Percentiles rank a stretch among this genome's conserved stretches.
Conservation (phyloP, 768 basidiomycete genomes). For the Boletus speciosus region DNA sequence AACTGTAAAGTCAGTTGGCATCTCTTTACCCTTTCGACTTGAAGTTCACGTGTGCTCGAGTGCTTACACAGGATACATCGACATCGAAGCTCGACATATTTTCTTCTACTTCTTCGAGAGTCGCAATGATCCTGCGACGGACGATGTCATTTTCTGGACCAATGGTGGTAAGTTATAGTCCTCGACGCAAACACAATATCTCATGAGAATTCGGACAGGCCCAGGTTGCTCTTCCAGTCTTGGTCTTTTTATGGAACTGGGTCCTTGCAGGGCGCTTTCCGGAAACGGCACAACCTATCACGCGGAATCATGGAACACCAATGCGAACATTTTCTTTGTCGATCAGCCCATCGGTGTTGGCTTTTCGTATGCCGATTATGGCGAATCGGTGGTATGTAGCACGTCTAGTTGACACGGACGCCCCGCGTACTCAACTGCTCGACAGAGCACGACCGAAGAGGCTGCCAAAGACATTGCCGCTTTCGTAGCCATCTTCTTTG, state of each 20-base stretch:
- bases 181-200: neutral
- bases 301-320: constrained; percentile 63
- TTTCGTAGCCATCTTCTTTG: constrained; percentile 71
- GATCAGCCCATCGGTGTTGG: constrained; percentile 47
- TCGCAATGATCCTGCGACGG: constrained; percentile 51
- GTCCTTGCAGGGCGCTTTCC: constrained; percentile 64
- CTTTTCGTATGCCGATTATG: constrained; percentile 45
- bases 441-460: constrained; percentile 59
- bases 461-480: constrained; percentile 69
- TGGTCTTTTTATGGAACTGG: constrained; percentile 71
- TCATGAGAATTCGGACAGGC: constrained; percentile 14
- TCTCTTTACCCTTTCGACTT: neutral
- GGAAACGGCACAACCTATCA: constrained; percentile 50
- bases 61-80: constrained; percentile 65
- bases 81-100: constrained; percentile 58
- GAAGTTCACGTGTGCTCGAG: constrained; percentile 26
- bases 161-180: constrained; percentile 47
- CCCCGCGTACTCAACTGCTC: neutral
- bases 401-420: neutral
- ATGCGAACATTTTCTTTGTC: constrained; percentile 50
- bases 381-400: constrained; percentile 36
- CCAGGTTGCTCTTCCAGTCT: constrained; percentile 57
- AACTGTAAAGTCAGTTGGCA: constrained; percentile 34
- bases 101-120: constrained; percentile 81
- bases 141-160: constrained; percentile 60